phyloP scores from a whole-genome alignment of 306 rosid species.

The Cicer arietinum region DNA sequence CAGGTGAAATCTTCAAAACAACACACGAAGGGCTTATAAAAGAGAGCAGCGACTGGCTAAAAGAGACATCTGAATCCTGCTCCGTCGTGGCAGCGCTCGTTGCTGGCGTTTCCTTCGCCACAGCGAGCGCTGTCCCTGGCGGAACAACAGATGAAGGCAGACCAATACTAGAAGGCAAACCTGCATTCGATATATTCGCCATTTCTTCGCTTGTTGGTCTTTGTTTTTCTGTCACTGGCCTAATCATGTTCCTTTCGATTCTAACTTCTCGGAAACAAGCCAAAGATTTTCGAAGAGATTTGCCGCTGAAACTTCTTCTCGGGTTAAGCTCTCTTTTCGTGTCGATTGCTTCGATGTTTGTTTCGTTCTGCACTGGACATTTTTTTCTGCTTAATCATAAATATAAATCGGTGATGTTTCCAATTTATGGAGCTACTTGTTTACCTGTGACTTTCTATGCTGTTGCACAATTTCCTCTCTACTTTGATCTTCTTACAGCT shows the following conservation, averaged over 20 bases:
- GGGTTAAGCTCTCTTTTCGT: slow-evolving; percentile 63
- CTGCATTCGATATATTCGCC: slow-evolving; percentile 53
- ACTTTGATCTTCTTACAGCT: slow-evolving; percentile 56
- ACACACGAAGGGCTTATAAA: slow-evolving; percentile 8
- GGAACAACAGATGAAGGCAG: slow-evolving; percentile 41
- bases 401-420: slow-evolving; percentile 37
- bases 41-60: slow-evolving; percentile 44
- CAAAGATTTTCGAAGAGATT: slow-evolving; percentile 51
- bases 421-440: slow-evolving; percentile 52
- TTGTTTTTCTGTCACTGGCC: slow-evolving; percentile 61
- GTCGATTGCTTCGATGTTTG: slow-evolving; percentile 56
- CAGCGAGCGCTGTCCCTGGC: slow-evolving; percentile 55
- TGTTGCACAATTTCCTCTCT: slow-evolving; percentile 58
- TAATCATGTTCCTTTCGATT: slow-evolving; percentile 72
- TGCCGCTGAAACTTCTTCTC: slow-evolving; percentile 58
- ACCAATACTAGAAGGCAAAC: slow-evolving; percentile 47
- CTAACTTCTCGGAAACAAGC: slow-evolving; percentile 59
- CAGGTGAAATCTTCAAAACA: slow-evolving; percentile 39
- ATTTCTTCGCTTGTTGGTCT: slow-evolving; percentile 58
- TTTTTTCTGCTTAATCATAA: slow-evolving; percentile 49
- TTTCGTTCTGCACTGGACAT: slow-evolving; percentile 61
- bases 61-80: slow-evolving; percentile 52
- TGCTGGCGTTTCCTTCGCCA: slow-evolving; percentile 51
- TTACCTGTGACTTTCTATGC: slow-evolving; percentile 60
- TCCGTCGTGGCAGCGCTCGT: slow-evolving; percentile 53